phyloP scores from a whole-genome alignment of 805 yeast genomes.

The Ogataea paraovalis region DNA sequence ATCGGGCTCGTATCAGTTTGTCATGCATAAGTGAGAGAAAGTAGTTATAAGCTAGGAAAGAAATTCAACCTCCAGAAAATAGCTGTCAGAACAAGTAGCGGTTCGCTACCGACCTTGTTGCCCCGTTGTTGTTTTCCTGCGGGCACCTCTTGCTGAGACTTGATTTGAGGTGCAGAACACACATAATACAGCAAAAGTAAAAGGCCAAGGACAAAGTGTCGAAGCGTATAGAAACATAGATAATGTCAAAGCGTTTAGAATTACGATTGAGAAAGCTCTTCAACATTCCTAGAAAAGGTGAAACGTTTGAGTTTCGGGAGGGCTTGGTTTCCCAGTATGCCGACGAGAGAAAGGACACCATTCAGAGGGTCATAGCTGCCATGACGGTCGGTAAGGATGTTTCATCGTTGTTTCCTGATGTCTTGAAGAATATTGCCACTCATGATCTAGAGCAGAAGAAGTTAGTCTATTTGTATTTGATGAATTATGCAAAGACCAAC shows the following conservation, averaged over 20 bases:
- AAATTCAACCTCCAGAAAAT: no score
- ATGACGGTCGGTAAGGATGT: conserved; percentile 99
- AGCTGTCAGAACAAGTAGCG: not conserved
- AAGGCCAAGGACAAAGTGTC: no score
- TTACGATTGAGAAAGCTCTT: conserved; percentile 52
- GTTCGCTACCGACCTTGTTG: not conserved
- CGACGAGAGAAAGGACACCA: conserved; percentile 92
- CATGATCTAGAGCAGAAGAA: conserved; percentile 96
- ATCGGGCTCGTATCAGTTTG: no score
- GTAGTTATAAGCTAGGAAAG: no score
- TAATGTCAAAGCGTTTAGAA: conserved; percentile 36
- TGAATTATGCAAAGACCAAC: conserved; percentile 95
- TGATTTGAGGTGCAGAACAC: no score
- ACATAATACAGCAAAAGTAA: no score
- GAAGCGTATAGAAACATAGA: conserved; percentile 9
- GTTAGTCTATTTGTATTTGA: conserved; percentile 86
- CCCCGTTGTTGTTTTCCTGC: conserved; percentile 1
- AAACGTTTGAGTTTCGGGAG: conserved; percentile 83
- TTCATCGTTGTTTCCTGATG: conserved; percentile 90
- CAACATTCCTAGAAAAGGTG: conserved; percentile 59
- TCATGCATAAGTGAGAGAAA: no score
- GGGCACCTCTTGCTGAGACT: not conserved
- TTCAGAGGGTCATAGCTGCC: conserved; percentile 93
- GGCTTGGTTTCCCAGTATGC: conserved; percentile 95
- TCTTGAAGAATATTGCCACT: conserved; percentile 92